These are phyloP conservation scores for Monosporascus sp. DNA, from an alignment of 2,329 filamentous ascomycete species.

Conservation along the genomic window DNA sequence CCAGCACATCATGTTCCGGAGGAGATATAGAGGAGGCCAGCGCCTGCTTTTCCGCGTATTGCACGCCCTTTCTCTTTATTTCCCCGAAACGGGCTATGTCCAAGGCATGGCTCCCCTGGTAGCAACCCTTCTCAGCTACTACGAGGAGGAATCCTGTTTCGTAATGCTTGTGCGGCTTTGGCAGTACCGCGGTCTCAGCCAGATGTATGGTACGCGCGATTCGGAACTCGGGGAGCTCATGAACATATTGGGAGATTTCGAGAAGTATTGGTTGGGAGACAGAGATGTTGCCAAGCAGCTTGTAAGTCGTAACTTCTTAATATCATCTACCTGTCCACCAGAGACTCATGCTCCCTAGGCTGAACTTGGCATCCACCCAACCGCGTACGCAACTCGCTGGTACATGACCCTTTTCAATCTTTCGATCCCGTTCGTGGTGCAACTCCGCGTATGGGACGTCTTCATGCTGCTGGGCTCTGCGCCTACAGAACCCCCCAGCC, in stretches of 20 bases:
- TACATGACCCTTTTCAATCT: slow-evolving; percentile 98
- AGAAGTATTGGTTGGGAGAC: slow-evolving; percentile 72
- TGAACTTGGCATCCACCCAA: slow-evolving; percentile 75
- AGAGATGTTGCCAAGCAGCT: slow-evolving; percentile 77
- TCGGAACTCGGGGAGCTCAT: slow-evolving; percentile 83
- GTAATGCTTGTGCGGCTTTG: slow-evolving; percentile 96
- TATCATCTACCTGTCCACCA: not conserved
- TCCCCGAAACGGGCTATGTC: slow-evolving; percentile 87
- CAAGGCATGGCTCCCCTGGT: slow-evolving; percentile 96
- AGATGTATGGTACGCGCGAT: slow-evolving; percentile 58
- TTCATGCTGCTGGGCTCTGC: slow-evolving; percentile 89
- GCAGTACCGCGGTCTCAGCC: slow-evolving; percentile 79
- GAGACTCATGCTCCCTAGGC: slow-evolving; percentile 39
- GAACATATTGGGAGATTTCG: slow-evolving; percentile 78
- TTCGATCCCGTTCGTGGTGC: slow-evolving; percentile 87
- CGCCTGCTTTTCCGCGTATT: slow-evolving; percentile 87
- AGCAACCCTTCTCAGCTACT: slow-evolving; percentile 91
- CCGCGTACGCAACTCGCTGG: slow-evolving; percentile 94
- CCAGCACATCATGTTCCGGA: slow-evolving; percentile 94
- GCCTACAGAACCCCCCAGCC: slow-evolving; percentile 34
- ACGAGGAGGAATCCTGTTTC: slow-evolving; percentile 90
- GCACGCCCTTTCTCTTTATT: slow-evolving; percentile 86
- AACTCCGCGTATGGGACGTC: slow-evolving; percentile 94
- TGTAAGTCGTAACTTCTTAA: slow-evolving; percentile 46
- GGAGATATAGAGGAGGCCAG: slow-evolving; percentile 86